These are phyloP conservation scores for Gentiana dahurica DNA, from an alignment of 257 asterid species.

Conservation along the genomic window DNA sequence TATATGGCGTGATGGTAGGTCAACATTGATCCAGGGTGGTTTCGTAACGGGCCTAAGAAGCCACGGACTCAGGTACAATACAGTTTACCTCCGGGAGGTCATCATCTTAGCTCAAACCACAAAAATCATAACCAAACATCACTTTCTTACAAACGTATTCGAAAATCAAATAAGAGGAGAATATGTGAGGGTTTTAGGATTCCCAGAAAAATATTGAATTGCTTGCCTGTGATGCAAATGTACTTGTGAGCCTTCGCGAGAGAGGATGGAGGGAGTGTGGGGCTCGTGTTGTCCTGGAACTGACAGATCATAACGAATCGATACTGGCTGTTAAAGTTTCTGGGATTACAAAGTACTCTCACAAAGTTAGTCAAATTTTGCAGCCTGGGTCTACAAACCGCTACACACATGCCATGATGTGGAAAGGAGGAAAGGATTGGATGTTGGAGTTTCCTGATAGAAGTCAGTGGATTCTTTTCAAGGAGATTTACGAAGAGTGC, in stretches of 20 bases:
- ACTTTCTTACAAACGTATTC: constrained; percentile 71
- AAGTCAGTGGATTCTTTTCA: constrained; percentile 83
- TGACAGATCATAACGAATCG: constrained; percentile 79
- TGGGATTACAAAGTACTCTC: constrained; percentile 60
- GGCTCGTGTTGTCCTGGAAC: constrained; percentile 59
- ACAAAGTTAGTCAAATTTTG: constrained; percentile 59
- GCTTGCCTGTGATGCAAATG: constrained; percentile 57
- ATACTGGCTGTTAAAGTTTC: constrained; percentile 68
- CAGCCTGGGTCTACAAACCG: constrained; percentile 92
- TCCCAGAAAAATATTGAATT: constrained; percentile 50
- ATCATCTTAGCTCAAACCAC: constrained; percentile 38
- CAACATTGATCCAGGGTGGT: constrained; percentile 34
- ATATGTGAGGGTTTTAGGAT: constrained; percentile 43
- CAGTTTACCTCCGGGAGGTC: constrained; percentile 62
- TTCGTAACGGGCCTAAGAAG: constrained; percentile 76
- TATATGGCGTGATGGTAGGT: constrained; percentile 46
- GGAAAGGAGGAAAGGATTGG: constrained; percentile 99
- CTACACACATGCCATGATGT: constrained; percentile 94
- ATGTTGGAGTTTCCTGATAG: constrained; percentile 85
- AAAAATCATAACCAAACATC: constrained; percentile 42
- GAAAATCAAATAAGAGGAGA: constrained; percentile 84
- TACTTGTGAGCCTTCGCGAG: constrained; percentile 61
- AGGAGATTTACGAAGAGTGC: constrained; percentile 95
- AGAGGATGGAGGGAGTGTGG: constrained; percentile 96
- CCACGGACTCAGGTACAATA: constrained; percentile 92